Base-by-base conservation (phyloP, 2,329 filamentous ascomycete genomes). In the Didymellaceae sp. region DNA sequence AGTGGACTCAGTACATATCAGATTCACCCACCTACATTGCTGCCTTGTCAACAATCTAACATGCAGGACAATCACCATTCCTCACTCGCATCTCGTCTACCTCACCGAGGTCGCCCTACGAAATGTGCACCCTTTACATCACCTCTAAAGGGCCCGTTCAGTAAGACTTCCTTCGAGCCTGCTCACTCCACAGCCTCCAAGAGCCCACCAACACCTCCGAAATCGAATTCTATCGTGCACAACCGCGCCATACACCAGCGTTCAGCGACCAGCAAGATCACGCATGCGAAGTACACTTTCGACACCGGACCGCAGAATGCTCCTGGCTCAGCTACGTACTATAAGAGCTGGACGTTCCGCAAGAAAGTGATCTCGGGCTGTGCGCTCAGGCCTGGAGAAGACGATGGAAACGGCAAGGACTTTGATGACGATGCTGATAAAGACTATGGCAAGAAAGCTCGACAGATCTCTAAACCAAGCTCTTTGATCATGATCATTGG, bases 301-400 rank as follows among this genome's bases (percentile, higher is more conserved):
- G 39, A 30, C 2, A 24, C 43, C 5, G 45, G 32, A 16, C 32
- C 25, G 16, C 39, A 20, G 20, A 16, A 52, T 10, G 9, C 20
- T 4, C 48, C 45, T 1, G 48, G 55, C 5, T 47, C 48, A 21
- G 42, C 45, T 22, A 52, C 42, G 5, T 58, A 58, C 38, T 55
- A 58, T 44, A 53, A 53, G 30, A 53, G 48, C 33, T 38, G 26
- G 20, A 14, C 24, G 2, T 55, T 53, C 37, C 39, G 37, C n/a
- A 39, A 50, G 22, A 53, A 43, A 17, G 26, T 42, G 16, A 20
- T 20, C 8, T 9, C 14, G 11, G 39, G 46, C 8, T 14, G 10
- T 4, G 10, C 8, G 10, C 52, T 45, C 5, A 31, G 43, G 1
- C 22, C 43, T 6, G 31, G 25, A 3, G 13, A 21, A 14, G 25